phyloP scores from a whole-genome alignment of 208 protist species.

The Angomonas ambiguus region DNA sequence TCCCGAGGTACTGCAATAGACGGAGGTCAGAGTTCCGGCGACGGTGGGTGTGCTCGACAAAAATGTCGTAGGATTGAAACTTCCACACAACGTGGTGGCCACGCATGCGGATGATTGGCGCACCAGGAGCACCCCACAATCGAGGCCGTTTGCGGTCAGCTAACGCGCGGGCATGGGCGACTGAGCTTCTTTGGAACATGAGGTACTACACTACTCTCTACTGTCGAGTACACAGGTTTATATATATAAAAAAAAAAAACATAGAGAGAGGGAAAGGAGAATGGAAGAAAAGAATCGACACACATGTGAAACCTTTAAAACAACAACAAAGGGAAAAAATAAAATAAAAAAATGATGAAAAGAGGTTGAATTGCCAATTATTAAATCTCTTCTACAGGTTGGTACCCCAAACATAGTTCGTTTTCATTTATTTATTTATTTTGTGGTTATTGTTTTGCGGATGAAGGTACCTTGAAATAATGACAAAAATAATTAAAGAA shows the following conservation, averaged over 20 bases:
- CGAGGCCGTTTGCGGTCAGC: slow-evolving; percentile 55
- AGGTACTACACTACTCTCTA: not conserved
- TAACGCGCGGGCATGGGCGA: slow-evolving; percentile 41
- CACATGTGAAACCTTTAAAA: not conserved
- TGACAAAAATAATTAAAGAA: not conserved
- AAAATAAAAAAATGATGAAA: slow-evolving; percentile 1
- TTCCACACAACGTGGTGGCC: slow-evolving; percentile 84
- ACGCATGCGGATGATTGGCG: slow-evolving; percentile 85
- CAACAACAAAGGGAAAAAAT: not conserved
- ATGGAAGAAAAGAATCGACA: slow-evolving; percentile 2
- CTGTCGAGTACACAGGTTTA: not conserved
- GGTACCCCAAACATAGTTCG: too few relatives aligned
- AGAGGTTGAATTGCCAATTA: slow-evolving; percentile 4
- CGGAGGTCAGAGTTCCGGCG: slow-evolving; percentile 79
- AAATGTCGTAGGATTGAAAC: slow-evolving; percentile 85
- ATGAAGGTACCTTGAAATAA: too few relatives aligned
- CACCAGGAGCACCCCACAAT: slow-evolving; percentile 82
- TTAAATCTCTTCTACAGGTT: too few relatives aligned
- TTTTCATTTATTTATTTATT: too few relatives aligned
- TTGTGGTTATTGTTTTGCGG: too few relatives aligned
- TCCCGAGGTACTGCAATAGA: slow-evolving; percentile 87
- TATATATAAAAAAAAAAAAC: not conserved
- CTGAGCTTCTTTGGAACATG: slow-evolving; percentile 17
- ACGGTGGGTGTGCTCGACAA: slow-evolving; percentile 86
- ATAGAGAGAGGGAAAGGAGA: not conserved